phyloP scores from a whole-genome alignment of 1,139 yeast species.

The Candida mesenterica region DNA sequence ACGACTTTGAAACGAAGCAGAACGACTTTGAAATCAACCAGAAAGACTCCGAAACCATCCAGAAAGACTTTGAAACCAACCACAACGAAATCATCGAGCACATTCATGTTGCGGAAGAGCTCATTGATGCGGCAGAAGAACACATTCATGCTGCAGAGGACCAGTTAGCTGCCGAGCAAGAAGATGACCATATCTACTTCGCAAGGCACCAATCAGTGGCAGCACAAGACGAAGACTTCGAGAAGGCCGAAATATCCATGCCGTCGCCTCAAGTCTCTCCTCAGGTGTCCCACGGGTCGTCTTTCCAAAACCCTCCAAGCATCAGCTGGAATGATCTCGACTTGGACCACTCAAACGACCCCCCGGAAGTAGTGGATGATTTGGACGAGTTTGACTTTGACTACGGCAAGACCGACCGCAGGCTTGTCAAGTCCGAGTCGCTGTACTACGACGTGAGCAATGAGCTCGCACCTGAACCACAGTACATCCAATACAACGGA shows the following conservation, averaged over 20 bases:
- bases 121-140: conserved; percentile 1
- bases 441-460: conserved; percentile 22
- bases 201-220: not conserved
- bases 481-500: conserved; percentile 3
- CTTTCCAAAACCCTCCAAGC: conserved; percentile 44
- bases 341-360: conserved; percentile 25
- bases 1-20: too few species aligned
- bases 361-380: conserved; percentile 8
- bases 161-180: not conserved
- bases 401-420: not conserved
- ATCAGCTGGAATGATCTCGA: conserved; percentile 43
- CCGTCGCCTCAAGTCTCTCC: conserved; percentile 2
- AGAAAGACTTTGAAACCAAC: too few species aligned
- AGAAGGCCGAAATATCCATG: not conserved
- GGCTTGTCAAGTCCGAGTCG: conserved; percentile 14
- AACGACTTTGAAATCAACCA: too few species aligned
- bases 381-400: conserved; percentile 4
- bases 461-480: conserved; percentile 20
- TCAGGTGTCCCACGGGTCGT: conserved; percentile 25
- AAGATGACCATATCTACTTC: conserved; percentile 1
- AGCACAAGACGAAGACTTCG: not conserved
- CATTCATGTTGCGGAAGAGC: not conserved
- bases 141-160: conserved; percentile 1
- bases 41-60: too few species aligned
- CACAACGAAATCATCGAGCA: too few species aligned